These are phyloP conservation scores for Dactylella cylindrospora DNA, from an alignment of 2,329 filamentous ascomycete genomes.

Conservation along the genomic window DNA sequence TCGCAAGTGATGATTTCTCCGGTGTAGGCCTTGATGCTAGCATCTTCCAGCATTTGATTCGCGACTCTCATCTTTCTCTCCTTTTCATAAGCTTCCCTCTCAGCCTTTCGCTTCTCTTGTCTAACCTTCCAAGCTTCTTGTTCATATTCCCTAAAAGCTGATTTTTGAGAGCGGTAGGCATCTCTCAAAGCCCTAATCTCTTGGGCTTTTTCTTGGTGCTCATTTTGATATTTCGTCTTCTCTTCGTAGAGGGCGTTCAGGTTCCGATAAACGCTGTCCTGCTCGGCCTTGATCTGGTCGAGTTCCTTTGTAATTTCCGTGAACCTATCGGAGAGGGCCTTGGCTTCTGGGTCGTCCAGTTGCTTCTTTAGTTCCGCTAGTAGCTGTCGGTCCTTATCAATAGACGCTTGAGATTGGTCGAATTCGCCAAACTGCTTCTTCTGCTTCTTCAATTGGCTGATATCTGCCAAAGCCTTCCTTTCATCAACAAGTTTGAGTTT, in stretches of 20 bases:
- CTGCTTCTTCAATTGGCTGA: constrained; percentile 79
- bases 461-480: constrained; percentile 85
- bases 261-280: constrained; percentile 87
- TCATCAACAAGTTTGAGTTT: constrained; percentile 96
- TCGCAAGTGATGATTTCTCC: constrained; percentile 90
- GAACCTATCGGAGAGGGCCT: constrained; percentile 84
- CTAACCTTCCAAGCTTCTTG: constrained; percentile 72
- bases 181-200: constrained; percentile 87
- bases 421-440: constrained; percentile 88
- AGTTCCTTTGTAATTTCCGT: constrained; percentile 82
- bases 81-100: constrained; percentile 72
- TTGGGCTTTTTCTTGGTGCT: constrained; percentile 82
- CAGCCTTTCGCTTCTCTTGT: constrained; percentile 52
- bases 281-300: constrained; percentile 84
- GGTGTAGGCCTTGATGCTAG: constrained; percentile 81
- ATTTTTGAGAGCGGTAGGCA: constrained; percentile 76
- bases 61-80: constrained; percentile 75
- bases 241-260: constrained; percentile 82
- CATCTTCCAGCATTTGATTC: constrained; percentile 74
- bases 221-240: constrained; percentile 75
- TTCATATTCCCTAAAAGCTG: constrained; percentile 81
- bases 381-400: constrained; percentile 81
- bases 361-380: constrained; percentile 85
- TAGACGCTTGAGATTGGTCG: constrained; percentile 81
- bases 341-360: constrained; percentile 87